A percentile compares a stretch with the other conserved stretches of the same genome.
Evolutionary conservation across 495 filamentous ascomycete species (phyloP).

Genomic region (Penicillium roqueforti): DNA sequence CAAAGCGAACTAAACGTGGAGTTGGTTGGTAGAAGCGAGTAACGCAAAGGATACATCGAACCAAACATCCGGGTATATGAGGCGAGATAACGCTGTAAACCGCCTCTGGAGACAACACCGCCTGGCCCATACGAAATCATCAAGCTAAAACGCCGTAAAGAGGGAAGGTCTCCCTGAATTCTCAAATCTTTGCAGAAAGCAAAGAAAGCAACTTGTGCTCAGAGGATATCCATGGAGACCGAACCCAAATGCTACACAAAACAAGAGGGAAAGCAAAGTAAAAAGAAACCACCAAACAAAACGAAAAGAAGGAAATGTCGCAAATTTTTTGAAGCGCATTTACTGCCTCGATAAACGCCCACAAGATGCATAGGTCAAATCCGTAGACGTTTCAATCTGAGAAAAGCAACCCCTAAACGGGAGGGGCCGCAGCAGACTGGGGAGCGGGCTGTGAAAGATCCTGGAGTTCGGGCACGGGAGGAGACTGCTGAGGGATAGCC

Average conservation of each 20-base stretch:
- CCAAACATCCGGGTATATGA: slow-evolving; percentile 27
- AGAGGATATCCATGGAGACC: neutral
- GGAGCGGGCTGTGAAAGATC: slow-evolving; percentile 15
- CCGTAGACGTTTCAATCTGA: slow-evolving; percentile 1
- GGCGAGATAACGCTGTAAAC: slow-evolving; percentile 13
- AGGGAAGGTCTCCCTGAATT: neutral
- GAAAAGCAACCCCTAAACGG: slow-evolving; percentile 9
- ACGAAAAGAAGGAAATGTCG: neutral
- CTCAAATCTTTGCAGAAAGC: neutral
- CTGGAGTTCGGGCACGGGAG: slow-evolving; percentile 17
- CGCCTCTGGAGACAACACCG: slow-evolving; percentile 24
- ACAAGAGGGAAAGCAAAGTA: slow-evolving; percentile 1
- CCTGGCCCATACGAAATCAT: slow-evolving; percentile 16
- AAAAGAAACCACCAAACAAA: neutral
- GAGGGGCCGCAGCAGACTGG: slow-evolving; percentile 16
- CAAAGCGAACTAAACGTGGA: neutral
- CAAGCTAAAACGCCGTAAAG: slow-evolving; percentile 25
- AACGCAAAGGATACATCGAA: slow-evolving; percentile 9
- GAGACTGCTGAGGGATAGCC: slow-evolving; percentile 33
- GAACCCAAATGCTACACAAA: slow-evolving; percentile 18
- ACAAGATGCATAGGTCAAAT: slow-evolving; percentile 15
- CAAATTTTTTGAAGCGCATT: slow-evolving; percentile 2
- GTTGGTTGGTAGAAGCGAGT: neutral
- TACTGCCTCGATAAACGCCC: slow-evolving; percentile 17
- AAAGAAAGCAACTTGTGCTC: neutral